phyloP scores from a whole-genome alignment of 345 rosid genomes.

The Aquilaria yunnanensis region DNA sequence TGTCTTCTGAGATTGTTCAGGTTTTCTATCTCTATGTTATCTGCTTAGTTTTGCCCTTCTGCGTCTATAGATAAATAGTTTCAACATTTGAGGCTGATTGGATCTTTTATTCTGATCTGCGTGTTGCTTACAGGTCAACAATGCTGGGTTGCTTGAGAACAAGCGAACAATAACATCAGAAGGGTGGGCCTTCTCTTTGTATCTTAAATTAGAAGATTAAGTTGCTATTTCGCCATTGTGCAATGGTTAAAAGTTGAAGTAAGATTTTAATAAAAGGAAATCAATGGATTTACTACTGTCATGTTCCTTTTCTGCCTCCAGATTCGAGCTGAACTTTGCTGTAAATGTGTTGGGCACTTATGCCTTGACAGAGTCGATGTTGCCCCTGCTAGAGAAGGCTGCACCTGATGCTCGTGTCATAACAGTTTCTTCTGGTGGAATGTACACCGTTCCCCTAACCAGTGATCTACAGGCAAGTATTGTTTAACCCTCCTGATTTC shows the following conservation, averaged over 20 bases:
- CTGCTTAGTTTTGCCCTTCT: no score
- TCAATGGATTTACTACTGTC: not conserved
- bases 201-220: constrained; percentile 3
- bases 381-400: constrained; percentile 77
- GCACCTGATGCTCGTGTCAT: constrained; percentile 81
- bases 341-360: constrained; percentile 85
- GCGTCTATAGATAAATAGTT: no score
- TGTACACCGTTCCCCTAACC: constrained; percentile 72
- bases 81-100: not conserved
- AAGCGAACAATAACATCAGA: constrained; percentile 53
- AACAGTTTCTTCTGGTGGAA: constrained; percentile 86
- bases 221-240: not conserved
- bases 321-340: constrained; percentile 72
- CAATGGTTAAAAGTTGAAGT: not conserved
- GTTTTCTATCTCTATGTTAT: no score
- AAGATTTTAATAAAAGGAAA: not conserved
- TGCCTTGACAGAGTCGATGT: constrained; percentile 59
- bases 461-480: constrained; percentile 65
- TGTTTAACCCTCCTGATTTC: not conserved
- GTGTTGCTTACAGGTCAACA: constrained; percentile 56
- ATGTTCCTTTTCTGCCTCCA: constrained; percentile 15
- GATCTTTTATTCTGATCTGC: constrained; percentile 4
- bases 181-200: constrained; percentile 39
- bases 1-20: not conserved
- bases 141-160: constrained; percentile 77